Conservation (phyloP, 495 filamentous ascomycete genomes). For the Sabuloglossum arenarium region DNA sequence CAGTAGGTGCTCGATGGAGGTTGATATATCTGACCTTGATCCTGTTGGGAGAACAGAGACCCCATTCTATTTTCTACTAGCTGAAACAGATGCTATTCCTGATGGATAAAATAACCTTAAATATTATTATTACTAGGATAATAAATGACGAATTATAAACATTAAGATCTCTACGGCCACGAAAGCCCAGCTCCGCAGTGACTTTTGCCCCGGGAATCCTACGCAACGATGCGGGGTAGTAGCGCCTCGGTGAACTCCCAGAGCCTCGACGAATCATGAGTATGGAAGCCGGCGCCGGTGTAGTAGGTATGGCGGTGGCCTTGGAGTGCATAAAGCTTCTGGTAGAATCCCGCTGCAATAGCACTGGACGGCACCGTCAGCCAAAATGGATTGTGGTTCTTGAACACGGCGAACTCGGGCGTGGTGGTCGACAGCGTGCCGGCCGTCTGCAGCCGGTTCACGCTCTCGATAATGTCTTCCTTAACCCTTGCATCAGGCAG, state of each 20-base stretch:
- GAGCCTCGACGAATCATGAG: background rate
- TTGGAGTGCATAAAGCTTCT: constrained; percentile 27
- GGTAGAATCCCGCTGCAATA: constrained; percentile 27
- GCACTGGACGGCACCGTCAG: constrained; percentile 11
- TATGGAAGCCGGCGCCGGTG: constrained; percentile 24
- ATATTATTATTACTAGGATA: too few species aligned
- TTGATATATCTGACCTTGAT: too few species aligned
- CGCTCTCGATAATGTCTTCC: constrained; percentile 4
- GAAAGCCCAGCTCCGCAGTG: too few species aligned
- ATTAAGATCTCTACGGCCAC: too few species aligned
- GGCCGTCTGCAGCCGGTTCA: constrained; percentile 2
- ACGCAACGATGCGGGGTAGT: constrained; percentile 3
- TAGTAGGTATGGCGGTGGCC: constrained; percentile 29
- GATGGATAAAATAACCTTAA: too few species aligned
- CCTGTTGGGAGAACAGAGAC: too few species aligned
- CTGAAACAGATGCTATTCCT: too few species aligned
- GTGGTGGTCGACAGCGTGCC: constrained; percentile 1
- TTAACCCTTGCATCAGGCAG: background rate
- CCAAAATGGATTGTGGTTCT: constrained; percentile 11
- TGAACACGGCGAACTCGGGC: constrained; percentile 12
- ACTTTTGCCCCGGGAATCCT: too few species aligned
- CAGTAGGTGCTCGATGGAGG: too few species aligned
- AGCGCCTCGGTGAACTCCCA: constrained; percentile 12
- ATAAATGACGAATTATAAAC: too few species aligned
- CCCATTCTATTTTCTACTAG: too few species aligned